Percentiles rank a stretch among this genome's conserved stretches.
Conservation (phyloP, 1,284 basidiomycete species). For the Polyporus tsugae region DNA sequence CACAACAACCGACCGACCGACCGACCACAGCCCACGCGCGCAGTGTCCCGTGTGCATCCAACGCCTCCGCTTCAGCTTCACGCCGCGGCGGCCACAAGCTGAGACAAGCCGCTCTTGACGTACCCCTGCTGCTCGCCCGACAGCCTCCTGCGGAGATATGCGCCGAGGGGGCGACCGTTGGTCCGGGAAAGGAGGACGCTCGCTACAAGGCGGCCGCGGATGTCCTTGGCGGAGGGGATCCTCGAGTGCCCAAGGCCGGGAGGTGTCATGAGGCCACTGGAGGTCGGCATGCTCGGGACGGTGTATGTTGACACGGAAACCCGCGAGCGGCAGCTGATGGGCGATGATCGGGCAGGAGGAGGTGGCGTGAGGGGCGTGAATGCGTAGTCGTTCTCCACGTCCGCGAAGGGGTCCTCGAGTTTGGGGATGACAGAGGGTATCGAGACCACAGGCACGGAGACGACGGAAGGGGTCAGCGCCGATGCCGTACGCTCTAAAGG, state of each 20-base stretch:
- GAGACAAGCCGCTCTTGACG: constrained; percentile 40
- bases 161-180: constrained; percentile 36
- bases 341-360: constrained; percentile 17
- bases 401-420: constrained; percentile 41
- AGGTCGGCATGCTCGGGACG: constrained; percentile 1
- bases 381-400: constrained; percentile 26
- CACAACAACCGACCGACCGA: constrained; percentile 4
- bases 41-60: neutral
- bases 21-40: neutral
- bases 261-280: constrained; percentile 19
- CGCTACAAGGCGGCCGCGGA: constrained; percentile 38
- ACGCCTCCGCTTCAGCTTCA: constrained; percentile 12
- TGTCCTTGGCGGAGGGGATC: constrained; percentile 27
- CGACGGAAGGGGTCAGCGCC: constrained; percentile 16
- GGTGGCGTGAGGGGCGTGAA: constrained; percentile 24
- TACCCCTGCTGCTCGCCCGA: constrained; percentile 34
- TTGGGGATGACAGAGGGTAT: constrained; percentile 20
- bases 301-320: constrained; percentile 29
- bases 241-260: constrained; percentile 17
- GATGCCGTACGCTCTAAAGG: constrained; percentile 28
- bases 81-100: constrained; percentile 34
- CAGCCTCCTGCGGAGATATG: constrained; percentile 32
- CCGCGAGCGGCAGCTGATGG: constrained; percentile 22
- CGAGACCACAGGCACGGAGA: constrained; percentile 14
- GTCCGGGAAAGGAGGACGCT: constrained; percentile 39